phyloP scores from a whole-genome alignment of 768 basidiomycete genomes.

The Candolleomyces efflorescens region DNA sequence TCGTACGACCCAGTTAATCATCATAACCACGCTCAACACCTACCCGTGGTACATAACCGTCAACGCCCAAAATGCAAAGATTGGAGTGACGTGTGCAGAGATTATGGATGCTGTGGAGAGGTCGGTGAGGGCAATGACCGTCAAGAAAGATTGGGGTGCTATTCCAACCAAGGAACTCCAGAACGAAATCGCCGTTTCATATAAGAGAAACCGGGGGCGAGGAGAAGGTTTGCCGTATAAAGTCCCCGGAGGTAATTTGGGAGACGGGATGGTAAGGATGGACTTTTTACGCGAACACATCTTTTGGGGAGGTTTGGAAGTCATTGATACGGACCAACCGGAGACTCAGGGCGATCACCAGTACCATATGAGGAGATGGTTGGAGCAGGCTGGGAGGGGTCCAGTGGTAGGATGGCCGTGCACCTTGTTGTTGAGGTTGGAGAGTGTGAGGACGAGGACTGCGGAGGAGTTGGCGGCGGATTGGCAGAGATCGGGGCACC shows the following conservation, averaged over 20 bases:
- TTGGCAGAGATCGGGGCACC: neutral
- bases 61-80: slow-evolving; percentile 55
- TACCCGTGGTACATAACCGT: slow-evolving; percentile 78
- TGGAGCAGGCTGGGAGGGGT: neutral
- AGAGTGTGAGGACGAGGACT: neutral
- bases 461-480: neutral
- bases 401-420: neutral
- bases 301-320: slow-evolving; percentile 59
- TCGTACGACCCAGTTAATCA: slow-evolving; percentile 52
- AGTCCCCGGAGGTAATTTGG: slow-evolving; percentile 67
- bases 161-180: slow-evolving; percentile 29
- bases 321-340: slow-evolving; percentile 29
- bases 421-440: neutral
- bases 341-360: neutral
- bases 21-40: slow-evolving; percentile 43
- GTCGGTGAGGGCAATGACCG: slow-evolving; percentile 47
- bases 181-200: slow-evolving; percentile 45
- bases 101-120: slow-evolving; percentile 53
- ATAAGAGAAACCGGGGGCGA: slow-evolving; percentile 63
- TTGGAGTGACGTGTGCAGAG: slow-evolving; percentile 72
- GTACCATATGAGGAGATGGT: neutral
- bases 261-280: slow-evolving; percentile 56
- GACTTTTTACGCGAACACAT: slow-evolving; percentile 62
- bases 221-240: slow-evolving; percentile 28
- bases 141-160: slow-evolving; percentile 47